phyloP scores from a whole-genome alignment of 257 asterid genomes.

The Leptodermis oblonga region DNA sequence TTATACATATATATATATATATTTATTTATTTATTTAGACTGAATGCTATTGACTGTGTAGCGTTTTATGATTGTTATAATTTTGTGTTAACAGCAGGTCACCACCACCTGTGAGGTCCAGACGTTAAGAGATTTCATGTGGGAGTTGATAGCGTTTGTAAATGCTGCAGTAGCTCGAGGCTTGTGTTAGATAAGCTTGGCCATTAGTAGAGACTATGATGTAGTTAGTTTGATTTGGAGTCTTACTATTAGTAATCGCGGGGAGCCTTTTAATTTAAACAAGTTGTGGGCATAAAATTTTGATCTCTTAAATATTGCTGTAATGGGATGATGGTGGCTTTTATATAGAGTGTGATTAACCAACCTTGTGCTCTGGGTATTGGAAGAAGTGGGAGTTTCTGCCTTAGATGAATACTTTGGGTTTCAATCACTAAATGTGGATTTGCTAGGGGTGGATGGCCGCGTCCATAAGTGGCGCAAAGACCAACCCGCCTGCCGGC shows the following conservation, averaged over 20 bases:
- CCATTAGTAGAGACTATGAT: neutral
- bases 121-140: slow-evolving; percentile 18
- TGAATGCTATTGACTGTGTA: neutral
- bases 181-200: neutral
- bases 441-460: no score
- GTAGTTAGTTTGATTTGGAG: neutral
- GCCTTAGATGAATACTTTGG: no score
- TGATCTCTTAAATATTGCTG: neutral
- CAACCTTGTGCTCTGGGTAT: no score
- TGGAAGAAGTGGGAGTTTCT: no score
- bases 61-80: neutral
- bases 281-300: neutral
- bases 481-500: no score
- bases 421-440: no score
- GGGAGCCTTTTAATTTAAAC: no score
- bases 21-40: neutral
- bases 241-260: no score
- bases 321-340: no score
- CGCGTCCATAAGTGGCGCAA: no score
- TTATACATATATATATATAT: no score
- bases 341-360: no score
- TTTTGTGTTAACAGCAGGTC: slow-evolving; percentile 38
- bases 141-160: neutral
- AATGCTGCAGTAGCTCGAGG: slow-evolving; percentile 9
- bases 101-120: slow-evolving; percentile 51